A percentile compares a stretch with the other conserved stretches of the same genome.
These are phyloP conservation scores for Penicillium flavigenum DNA, from an alignment of 495 filamentous ascomycete genomes.

Conservation along the genomic window DNA sequence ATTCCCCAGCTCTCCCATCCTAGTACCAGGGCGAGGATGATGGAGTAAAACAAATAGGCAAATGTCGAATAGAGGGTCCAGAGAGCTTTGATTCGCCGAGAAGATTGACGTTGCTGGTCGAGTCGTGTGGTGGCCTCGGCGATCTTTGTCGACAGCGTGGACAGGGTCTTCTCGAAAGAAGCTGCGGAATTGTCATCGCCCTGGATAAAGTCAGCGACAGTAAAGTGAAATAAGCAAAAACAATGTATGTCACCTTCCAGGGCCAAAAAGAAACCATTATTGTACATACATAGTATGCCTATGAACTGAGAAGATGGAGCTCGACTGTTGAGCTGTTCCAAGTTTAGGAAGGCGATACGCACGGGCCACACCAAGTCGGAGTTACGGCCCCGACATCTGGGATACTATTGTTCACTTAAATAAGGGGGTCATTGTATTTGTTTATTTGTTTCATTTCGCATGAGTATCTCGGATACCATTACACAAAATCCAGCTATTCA, in stretches of 20 bases:
- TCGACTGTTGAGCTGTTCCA: neutral
- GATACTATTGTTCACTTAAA: neutral
- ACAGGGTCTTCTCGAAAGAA: slow-evolving; percentile 87
- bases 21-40: slow-evolving; percentile 77
- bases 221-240: neutral
- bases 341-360: slow-evolving; percentile 4
- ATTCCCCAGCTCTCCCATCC: slow-evolving; percentile 79
- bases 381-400: neutral
- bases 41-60: slow-evolving; percentile 79
- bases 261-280: slow-evolving; percentile 83
- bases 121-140: slow-evolving; percentile 66
- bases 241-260: slow-evolving; percentile 57
- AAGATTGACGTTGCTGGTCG: slow-evolving; percentile 64
- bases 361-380: slow-evolving; percentile 2
- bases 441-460: neutral
- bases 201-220: slow-evolving; percentile 40
- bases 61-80: slow-evolving; percentile 89
- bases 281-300: neutral
- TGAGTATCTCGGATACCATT: neutral
- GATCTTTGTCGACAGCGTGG: slow-evolving; percentile 78
- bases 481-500: neutral
- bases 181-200: slow-evolving; percentile 82
- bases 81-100: slow-evolving; percentile 77
- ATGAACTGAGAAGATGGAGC: slow-evolving; percentile 1
- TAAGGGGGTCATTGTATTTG: neutral